Percentiles rank a stretch among this genome's conserved stretches.
phyloP scores from a whole-genome alignment of 2,329 filamentous ascomycete genomes.

The Aspergillus sp. region DNA sequence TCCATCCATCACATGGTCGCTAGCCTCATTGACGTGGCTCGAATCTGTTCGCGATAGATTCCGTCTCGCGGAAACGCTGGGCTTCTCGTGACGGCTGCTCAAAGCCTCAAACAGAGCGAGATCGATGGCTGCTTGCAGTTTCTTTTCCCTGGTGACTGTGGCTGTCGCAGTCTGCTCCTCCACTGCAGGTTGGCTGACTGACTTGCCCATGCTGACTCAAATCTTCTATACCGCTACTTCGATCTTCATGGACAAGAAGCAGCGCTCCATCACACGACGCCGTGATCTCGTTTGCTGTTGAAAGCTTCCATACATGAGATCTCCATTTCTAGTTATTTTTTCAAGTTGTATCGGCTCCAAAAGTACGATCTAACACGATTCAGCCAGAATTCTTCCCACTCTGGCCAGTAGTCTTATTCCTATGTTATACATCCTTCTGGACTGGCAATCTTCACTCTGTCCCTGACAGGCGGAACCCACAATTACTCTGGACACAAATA shows the following conservation, averaged over 20 bases:
- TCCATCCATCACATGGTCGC: constrained; percentile 23
- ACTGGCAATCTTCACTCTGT: background rate
- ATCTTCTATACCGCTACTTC: constrained; percentile 26
- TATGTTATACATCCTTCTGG: background rate
- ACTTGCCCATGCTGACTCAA: constrained; percentile 15
- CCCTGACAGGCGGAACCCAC: background rate
- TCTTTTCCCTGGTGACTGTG: background rate
- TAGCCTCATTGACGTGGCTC: constrained; percentile 24
- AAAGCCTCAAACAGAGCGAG: constrained; percentile 12
- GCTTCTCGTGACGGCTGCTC: constrained; percentile 21
- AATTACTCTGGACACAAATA: background rate
- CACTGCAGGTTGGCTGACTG: constrained; percentile 1
- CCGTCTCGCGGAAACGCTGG: constrained; percentile 17
- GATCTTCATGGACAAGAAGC: constrained; percentile 9
- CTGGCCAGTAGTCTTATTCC: background rate
- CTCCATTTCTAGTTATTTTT: constrained; percentile 13
- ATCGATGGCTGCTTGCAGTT: background rate
- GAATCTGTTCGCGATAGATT: constrained; percentile 22
- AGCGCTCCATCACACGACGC: constrained; percentile 26
- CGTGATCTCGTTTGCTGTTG: constrained; percentile 10
- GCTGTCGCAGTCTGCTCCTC: background rate
- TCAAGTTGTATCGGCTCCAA: constrained; percentile 5
- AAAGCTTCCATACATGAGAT: constrained; percentile 9
- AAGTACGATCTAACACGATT: constrained; percentile 5
- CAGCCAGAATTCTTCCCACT: background rate